Percentiles rank a stretch among this genome's conserved stretches.
Conservation (phyloP, 768 basidiomycete genomes). For the Fomitopsis pulvina region DNA sequence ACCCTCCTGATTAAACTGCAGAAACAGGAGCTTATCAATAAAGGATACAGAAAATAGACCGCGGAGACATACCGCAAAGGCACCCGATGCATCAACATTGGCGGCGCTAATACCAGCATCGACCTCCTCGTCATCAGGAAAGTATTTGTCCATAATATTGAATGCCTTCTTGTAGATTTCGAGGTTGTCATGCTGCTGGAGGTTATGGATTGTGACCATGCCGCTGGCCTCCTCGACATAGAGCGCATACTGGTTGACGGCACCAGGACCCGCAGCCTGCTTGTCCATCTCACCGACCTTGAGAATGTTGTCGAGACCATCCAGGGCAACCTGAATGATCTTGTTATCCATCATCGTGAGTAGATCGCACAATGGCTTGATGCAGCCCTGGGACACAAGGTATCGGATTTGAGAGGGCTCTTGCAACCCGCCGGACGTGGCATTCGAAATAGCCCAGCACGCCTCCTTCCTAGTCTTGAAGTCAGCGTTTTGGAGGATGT, state of each 20-base stretch:
- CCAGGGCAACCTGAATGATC: constrained; percentile 96
- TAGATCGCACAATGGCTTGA: constrained; percentile 96
- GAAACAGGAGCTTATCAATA: constrained; percentile 4
- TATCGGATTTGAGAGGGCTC: constrained; percentile 97
- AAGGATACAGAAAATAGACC: not conserved
- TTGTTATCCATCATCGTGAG: constrained; percentile 99
- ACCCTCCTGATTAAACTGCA: constrained; percentile 78
- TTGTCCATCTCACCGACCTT: constrained; percentile 98
- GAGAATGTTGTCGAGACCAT: constrained; percentile 96
- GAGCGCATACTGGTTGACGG: constrained; percentile 86
- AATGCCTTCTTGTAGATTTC: constrained; percentile 99
- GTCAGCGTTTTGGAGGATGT: constrained; percentile 95
- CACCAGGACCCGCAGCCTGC: constrained; percentile 71
- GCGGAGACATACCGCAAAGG: constrained; percentile 55
- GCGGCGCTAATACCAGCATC: constrained; percentile 79
- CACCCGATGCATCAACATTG: constrained; percentile 64
- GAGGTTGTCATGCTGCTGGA: constrained; percentile 98
- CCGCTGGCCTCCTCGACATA: constrained; percentile 98
- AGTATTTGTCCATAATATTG: constrained; percentile 97
- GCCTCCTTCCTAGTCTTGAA: constrained; percentile 99
- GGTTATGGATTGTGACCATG: constrained; percentile 98
- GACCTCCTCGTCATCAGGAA: constrained; percentile 94
- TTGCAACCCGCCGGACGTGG: constrained; percentile 94
- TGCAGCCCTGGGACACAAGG: constrained; percentile 95
- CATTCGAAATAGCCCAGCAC: constrained; percentile 99